Evolutionary conservation across 139 green algal genomes (phyloP).

Genomic region (Coccomyxa sp.): DNA sequence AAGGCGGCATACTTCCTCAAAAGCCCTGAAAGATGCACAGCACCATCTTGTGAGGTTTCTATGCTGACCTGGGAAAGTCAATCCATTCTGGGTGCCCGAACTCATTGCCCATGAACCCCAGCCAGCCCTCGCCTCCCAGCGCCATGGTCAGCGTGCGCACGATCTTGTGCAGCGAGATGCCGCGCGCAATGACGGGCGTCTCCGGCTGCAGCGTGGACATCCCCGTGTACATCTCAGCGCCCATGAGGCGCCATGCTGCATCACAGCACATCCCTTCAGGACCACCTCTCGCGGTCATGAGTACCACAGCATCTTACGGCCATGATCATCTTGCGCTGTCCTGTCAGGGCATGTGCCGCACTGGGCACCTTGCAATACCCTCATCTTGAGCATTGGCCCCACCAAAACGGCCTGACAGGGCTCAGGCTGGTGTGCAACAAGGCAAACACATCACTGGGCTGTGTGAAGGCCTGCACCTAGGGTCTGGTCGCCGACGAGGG

Average conservation of each 20-base stretch:
- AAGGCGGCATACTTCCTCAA: no score
- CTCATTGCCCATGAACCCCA: conserved; percentile 95
- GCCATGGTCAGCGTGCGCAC: conserved; percentile 40
- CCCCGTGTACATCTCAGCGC: conserved; percentile 74
- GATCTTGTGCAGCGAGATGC: conserved; percentile 86
- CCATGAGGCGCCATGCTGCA: conserved; percentile 59
- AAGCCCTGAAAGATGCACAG: background rate
- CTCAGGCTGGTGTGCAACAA: no score
- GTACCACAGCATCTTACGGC: no score
- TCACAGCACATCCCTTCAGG: no score
- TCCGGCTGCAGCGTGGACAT: conserved; percentile 61
- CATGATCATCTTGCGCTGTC: no score
- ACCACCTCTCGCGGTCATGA: no score
- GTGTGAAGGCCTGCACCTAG: conserved; percentile 26
- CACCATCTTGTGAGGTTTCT: background rate
- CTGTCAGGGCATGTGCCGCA: no score
- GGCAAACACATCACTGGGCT: no score
- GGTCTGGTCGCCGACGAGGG: conserved; percentile 70
- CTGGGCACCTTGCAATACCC: no score
- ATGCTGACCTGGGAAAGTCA: conserved; percentile 79
- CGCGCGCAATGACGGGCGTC: conserved; percentile 44
- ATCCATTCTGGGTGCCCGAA: conserved; percentile 98
- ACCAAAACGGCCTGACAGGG: no score
- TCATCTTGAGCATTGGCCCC: no score
- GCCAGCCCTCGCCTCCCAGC: conserved; percentile 69